A percentile compares a stretch with the other conserved stretches of the same genome.
Conservation (phyloP, 345 rosid genomes). For the Moricandia moricandioides region DNA sequence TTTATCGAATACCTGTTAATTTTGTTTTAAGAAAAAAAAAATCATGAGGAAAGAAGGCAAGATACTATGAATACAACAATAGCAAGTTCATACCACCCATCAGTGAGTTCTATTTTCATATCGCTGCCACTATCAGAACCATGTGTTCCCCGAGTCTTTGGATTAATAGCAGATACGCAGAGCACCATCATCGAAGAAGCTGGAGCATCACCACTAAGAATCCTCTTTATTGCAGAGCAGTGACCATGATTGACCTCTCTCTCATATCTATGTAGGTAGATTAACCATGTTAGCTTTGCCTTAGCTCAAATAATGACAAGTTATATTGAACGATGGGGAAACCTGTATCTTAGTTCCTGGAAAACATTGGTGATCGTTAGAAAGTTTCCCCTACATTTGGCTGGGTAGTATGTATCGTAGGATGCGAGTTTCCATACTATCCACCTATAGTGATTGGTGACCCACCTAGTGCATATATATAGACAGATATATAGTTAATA, state of each 20-base stretch:
- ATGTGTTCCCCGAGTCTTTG: slow-evolving; percentile 32
- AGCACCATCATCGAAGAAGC: slow-evolving; percentile 76
- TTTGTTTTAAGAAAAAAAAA: background rate
- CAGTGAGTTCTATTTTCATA: slow-evolving; percentile 76
- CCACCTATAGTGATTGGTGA: slow-evolving; percentile 85
- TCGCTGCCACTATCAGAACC: slow-evolving; percentile 40
- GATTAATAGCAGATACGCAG: slow-evolving; percentile 63
- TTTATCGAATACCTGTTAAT: slow-evolving; percentile 70
- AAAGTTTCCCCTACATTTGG: slow-evolving; percentile 55
- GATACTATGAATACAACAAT: background rate
- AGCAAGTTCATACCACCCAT: slow-evolving; percentile 77
- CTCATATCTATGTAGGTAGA: slow-evolving; percentile 61
- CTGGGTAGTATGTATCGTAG: slow-evolving; percentile 64
- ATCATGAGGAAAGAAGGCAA: slow-evolving; percentile 19
- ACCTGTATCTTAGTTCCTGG: slow-evolving; percentile 95
- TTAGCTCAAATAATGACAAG: background rate
- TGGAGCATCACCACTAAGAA: slow-evolving; percentile 79
- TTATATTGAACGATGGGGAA: slow-evolving; percentile 4
- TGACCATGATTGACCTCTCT: slow-evolving; percentile 93
- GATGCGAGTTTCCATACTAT: slow-evolving; percentile 90
- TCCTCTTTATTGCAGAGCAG: slow-evolving; percentile 79
- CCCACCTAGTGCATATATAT: slow-evolving; percentile 61
- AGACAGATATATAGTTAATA: background rate
- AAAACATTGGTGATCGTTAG: slow-evolving; percentile 75
- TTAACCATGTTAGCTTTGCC: slow-evolving; percentile 21